Evolutionary conservation across 2,329 filamentous ascomycete genomes (phyloP), one percentile per base, ranked within the genome.

Genomic region (Cladorrhinum sp.): DNA sequence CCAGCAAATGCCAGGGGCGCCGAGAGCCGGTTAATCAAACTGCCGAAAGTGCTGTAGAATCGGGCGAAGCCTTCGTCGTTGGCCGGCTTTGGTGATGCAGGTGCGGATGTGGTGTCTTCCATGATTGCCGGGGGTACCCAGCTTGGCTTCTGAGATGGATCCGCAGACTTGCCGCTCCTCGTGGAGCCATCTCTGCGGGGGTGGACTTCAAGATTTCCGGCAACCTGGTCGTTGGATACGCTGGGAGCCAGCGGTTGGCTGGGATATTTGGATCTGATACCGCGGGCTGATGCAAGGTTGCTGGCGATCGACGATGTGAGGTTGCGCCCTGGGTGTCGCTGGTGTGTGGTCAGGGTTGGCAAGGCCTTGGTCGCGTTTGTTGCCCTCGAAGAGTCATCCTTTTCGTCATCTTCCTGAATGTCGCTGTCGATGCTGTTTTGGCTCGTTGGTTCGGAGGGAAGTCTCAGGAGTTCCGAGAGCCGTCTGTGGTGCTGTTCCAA

Each of bases 21-120:
- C 0, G 93, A 96, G 12, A 98, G 85, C 67, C 88, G 90, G 63
- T 92, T 95, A 70, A 98, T 91, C 52, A 97, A 84, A 57, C 85
- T 91, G 58, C 93, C 92, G 69, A 97, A 96, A 1, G 92, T 92
- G 61, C 84, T 93, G 76, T 98, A 99, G 76, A 98, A 99, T 57
- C 87, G 86, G 6, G 91, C 85, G 71, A 97, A 99, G 5, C 91
- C 88, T 59, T 93, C 92, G 29, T 96, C 91, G 67, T 75, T 77
- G 2, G 69, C 51, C 62, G 55, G 38, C 45, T 57, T 29, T 6
- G 22, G 9, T 59, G 65, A 2, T 69, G 68, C 1, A 69, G 51
- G 49, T 73, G 67, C 8, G 70, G 58, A 22, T 66, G 10, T 16
- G 62, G 29, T 64, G 67, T 70, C 68, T 60, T 63, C 57, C 62